These are phyloP conservation scores for Sphagnum magellanicum DNA, from an alignment of 228 moss, liverwort and hornwort species.

Conservation along the genomic window DNA sequence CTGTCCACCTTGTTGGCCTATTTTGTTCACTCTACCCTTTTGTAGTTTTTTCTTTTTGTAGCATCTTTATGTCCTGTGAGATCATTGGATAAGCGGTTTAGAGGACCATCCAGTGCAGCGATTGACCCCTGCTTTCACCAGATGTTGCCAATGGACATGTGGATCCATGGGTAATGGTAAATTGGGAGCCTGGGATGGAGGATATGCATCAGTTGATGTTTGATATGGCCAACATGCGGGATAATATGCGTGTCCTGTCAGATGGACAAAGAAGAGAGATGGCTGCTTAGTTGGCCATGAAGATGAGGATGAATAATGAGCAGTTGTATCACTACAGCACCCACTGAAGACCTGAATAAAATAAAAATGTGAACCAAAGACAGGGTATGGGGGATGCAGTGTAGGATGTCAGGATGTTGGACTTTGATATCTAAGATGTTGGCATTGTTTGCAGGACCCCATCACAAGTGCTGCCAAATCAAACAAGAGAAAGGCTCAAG, in stretches of 20 bases:
- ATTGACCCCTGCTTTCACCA: not conserved
- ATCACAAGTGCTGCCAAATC: too few relatives aligned
- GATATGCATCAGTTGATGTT: slow-evolving; percentile 82
- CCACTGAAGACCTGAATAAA: too few relatives aligned
- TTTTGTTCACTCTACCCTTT: not conserved
- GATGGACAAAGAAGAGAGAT: slow-evolving; percentile 79
- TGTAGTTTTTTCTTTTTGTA: too few relatives aligned
- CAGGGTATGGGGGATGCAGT: too few relatives aligned
- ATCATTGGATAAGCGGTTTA: too few relatives aligned
- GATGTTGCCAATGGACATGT: slow-evolving; percentile 8
- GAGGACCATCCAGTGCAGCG: too few relatives aligned
- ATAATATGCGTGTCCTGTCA: slow-evolving; percentile 81
- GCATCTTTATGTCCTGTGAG: too few relatives aligned
- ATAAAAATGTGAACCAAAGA: too few relatives aligned
- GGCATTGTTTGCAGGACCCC: too few relatives aligned
- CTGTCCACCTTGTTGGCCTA: not conserved
- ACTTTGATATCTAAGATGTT: too few relatives aligned
- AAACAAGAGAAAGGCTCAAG: too few relatives aligned
- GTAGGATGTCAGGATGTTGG: too few relatives aligned
- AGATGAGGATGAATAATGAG: slow-evolving; percentile 23
- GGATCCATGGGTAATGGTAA: slow-evolving; percentile 2
- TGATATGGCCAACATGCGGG: slow-evolving; percentile 86
- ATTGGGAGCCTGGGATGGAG: slow-evolving; percentile 34
- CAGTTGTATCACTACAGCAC: not conserved
- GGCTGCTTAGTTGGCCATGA: slow-evolving; percentile 83